These are phyloP conservation scores for Cyamopsis tetragonoloba DNA, from an alignment of 306 rosid species.

Conservation along the genomic window DNA sequence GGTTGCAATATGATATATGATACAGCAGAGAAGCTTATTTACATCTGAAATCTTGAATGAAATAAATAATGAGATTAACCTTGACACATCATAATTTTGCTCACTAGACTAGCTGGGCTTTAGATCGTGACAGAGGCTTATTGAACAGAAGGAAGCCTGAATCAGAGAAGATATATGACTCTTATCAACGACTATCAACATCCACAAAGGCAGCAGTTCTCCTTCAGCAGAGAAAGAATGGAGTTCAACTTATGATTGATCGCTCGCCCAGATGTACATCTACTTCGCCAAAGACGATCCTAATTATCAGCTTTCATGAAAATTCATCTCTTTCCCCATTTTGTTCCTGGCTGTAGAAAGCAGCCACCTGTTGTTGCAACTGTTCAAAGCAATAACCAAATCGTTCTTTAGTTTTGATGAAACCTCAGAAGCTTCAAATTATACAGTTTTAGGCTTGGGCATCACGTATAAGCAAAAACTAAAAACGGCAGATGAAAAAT, in stretches of 20 bases:
- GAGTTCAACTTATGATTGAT: conserved; percentile 38
- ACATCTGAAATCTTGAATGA: conserved; percentile 28
- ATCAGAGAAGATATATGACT: conserved; percentile 39
- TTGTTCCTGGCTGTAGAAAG: conserved; percentile 51
- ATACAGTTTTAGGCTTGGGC: neutral
- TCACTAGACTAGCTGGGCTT: conserved; percentile 28
- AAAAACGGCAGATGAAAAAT: conserved; percentile 7
- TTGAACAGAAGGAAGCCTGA: conserved; percentile 34
- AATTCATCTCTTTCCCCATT: conserved; percentile 66
- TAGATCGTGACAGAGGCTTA: conserved; percentile 27
- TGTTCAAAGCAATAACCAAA: conserved; percentile 35
- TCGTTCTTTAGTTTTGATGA: neutral
- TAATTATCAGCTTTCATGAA: conserved; percentile 35
- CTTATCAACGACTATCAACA: conserved; percentile 29
- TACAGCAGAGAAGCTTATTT: conserved; percentile 34
- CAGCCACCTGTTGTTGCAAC: conserved; percentile 79
- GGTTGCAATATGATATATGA: conserved; percentile 37
- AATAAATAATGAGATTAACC: conserved; percentile 29
- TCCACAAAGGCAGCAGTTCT: conserved; percentile 34
- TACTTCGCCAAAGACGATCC: conserved; percentile 34
- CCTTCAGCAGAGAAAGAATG: conserved; percentile 35
- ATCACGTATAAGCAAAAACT: neutral
- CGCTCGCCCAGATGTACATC: conserved; percentile 47
- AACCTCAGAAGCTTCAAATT: conserved; percentile 6
- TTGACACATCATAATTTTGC: conserved; percentile 29